phyloP scores from a whole-genome alignment of 495 filamentous ascomycete genomes.

The Platismatia glauca region DNA sequence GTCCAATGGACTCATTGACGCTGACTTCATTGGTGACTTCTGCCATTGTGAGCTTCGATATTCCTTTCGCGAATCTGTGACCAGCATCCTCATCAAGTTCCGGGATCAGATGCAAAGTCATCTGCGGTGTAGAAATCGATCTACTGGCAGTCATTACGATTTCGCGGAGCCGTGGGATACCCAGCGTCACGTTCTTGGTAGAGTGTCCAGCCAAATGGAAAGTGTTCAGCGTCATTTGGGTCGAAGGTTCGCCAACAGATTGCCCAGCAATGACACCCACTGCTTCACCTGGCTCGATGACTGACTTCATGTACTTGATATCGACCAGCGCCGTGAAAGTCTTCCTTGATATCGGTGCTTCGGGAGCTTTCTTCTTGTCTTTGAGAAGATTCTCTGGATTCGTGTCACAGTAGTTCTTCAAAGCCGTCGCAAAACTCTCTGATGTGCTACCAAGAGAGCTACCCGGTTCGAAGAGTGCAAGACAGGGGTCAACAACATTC shows the following conservation, averaged over 20 bases:
- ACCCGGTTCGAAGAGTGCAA: conserved; percentile 63
- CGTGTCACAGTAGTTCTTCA: conserved; percentile 62
- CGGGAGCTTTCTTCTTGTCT: conserved; percentile 59
- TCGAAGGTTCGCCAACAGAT: conserved; percentile 93
- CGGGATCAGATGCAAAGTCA: conserved; percentile 73
- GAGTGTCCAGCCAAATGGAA: conserved; percentile 99
- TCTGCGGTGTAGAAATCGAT: conserved; percentile 79
- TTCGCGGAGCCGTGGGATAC: conserved; percentile 94
- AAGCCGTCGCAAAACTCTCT: conserved; percentile 64
- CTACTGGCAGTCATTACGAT: conserved; percentile 96
- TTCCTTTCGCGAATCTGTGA: conserved; percentile 81
- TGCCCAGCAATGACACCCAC: conserved; percentile 95
- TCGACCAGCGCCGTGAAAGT: conserved; percentile 74
- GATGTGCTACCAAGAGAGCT: conserved; percentile 77
- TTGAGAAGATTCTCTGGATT: conserved; percentile 70
- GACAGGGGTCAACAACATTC: conserved; percentile 66
- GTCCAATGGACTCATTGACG: conserved; percentile 66
- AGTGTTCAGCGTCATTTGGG: conserved; percentile 99
- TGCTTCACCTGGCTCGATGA: conserved; percentile 96
- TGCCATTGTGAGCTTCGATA: conserved; percentile 77
- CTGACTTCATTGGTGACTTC: conserved; percentile 78
- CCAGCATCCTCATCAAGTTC: conserved; percentile 61
- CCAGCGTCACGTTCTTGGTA: conserved; percentile 95
- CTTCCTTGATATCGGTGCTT: conserved; percentile 54
- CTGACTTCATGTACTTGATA: conserved; percentile 84